phyloP scores from a whole-genome alignment of 225 moss, liverwort and hornwort species.

The Straminergon stramineum region DNA sequence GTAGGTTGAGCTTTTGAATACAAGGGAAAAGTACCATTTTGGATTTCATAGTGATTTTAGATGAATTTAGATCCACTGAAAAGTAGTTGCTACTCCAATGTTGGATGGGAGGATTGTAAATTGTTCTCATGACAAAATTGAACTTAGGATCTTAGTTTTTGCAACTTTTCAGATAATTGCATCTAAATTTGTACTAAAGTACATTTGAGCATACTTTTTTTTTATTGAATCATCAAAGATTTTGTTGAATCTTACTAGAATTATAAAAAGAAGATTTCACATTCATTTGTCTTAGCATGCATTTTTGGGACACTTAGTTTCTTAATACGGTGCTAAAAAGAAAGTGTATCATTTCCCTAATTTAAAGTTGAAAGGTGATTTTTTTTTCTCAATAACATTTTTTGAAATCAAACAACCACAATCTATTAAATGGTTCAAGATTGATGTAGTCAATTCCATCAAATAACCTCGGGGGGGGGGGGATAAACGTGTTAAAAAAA shows the following conservation, averaged over 20 bases:
- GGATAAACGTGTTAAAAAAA: too few species aligned
- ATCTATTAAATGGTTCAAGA: neutral
- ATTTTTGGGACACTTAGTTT: neutral
- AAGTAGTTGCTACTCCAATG: neutral
- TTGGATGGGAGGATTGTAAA: neutral
- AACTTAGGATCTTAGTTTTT: neutral
- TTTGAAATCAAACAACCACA: neutral
- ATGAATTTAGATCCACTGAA: neutral
- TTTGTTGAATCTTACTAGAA: neutral
- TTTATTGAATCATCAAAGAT: neutral
- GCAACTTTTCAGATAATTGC: neutral
- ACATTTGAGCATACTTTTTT: neutral
- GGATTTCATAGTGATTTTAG: neutral
- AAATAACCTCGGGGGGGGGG: too few species aligned
- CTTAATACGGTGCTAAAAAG: too few species aligned
- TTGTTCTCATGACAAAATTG: neutral
- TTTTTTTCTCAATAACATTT: neutral
- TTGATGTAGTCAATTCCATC: neutral
- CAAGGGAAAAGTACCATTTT: neutral
- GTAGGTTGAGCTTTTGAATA: neutral
- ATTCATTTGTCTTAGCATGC: neutral
- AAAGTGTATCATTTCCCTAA: neutral
- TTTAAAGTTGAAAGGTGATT: fast-evolving
- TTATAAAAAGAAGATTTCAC: neutral
- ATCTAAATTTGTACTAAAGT: neutral